phyloP scores from a whole-genome alignment of 2,329 filamentous ascomycete genomes.

The Hypocrella siamensis region DNA sequence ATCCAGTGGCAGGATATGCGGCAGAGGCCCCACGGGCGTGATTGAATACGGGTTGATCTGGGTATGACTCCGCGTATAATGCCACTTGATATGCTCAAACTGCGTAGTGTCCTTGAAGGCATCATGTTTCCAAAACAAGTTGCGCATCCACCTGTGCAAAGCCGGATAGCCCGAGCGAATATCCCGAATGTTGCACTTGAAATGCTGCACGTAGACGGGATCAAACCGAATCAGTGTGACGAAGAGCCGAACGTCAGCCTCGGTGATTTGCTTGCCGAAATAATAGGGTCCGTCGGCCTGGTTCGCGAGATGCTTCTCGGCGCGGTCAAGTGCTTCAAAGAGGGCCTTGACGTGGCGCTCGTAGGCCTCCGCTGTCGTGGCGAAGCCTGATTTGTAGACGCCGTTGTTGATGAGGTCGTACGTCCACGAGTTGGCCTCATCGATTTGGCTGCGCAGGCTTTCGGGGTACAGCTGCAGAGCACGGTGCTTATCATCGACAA shows the following conservation, averaged over 20 bases:
- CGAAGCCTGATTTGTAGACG: constrained; percentile 67
- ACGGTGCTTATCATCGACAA: constrained; percentile 44
- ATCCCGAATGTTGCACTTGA: constrained; percentile 75
- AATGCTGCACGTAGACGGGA: constrained; percentile 72
- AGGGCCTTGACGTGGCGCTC: constrained; percentile 54
- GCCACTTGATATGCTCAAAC: constrained; percentile 88
- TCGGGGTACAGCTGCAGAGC: constrained; percentile 52
- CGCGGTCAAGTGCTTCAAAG: constrained; percentile 62
- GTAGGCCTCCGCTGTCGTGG: constrained; percentile 70
- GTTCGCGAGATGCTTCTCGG: constrained; percentile 50
- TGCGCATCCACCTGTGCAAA: constrained; percentile 66
- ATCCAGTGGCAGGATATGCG: constrained; percentile 62
- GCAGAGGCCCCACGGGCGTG: constrained; percentile 71
- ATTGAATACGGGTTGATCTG: constrained; percentile 58
- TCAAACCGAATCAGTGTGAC: constrained; percentile 64
- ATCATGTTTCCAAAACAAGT: constrained; percentile 68
- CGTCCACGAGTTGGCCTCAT: constrained; percentile 65
- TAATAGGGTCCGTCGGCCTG: constrained; percentile 46
- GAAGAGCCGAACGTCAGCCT: constrained; percentile 63
- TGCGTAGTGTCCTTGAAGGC: constrained; percentile 75
- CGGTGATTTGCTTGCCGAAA: constrained; percentile 61
- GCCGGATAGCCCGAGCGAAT: constrained; percentile 72
- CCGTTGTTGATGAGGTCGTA: constrained; percentile 61
- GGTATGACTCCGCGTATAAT: constrained; percentile 45
- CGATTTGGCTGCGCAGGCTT: constrained; percentile 50